Base-by-base conservation (phyloP, 1,139 yeast genomes). In the Taphrina sp. region DNA sequence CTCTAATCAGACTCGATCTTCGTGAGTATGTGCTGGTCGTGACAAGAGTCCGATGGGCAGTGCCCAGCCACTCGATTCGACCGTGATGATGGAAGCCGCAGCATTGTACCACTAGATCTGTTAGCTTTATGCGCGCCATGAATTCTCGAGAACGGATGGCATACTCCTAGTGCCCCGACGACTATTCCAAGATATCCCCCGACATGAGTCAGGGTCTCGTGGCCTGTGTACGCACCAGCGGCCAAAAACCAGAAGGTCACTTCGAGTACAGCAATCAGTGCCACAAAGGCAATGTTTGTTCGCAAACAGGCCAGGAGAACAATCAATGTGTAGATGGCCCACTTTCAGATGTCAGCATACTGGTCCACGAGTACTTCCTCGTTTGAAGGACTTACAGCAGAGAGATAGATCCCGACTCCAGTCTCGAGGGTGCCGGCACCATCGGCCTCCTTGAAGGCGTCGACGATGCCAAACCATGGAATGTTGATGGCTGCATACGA, bases 361-460 rank as follows among this genome's bases (percentile, higher is more conserved):
- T n/a, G n/a, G n/a, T n/a, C n/a, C n/a, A n/a, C n/a, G n/a, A n/a
- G n/a, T n/a, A n/a, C n/a, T n/a, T n/a, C n/a, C n/a, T n/a, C n/a
- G n/a, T n/a, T n/a, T n/a, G n/a, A n/a, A n/a, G n/a, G n/a, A n/a
- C n/a, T n/a, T n/a, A n/a, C n/a, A 12, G 31, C 31, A 12, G 31
- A 26, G 31, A 87, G 70, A 67, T 76, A 87, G 60, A 89, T 78
- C 0, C 95, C 96, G 20, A 88, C 64, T 0, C 90, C 94, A 59
- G 74, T 73, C 23, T 69, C 66, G 17, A 81, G 66, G 51, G 74
- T 70, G 31, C 12, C 14, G 8, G 31, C 22, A 49, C 73, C 71
- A 5, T 66, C 72, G 8, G 67, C 67, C 31, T 26, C 31, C n/a
- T n/a, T n/a, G 63, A 78, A 82, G 14, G 90, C 81, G 3, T 74